Evolutionary conservation across 148 eudicot species (phyloP), one percentile per base, ranked within the genome.

Genomic region (Heliamphora exappendiculata): DNA sequence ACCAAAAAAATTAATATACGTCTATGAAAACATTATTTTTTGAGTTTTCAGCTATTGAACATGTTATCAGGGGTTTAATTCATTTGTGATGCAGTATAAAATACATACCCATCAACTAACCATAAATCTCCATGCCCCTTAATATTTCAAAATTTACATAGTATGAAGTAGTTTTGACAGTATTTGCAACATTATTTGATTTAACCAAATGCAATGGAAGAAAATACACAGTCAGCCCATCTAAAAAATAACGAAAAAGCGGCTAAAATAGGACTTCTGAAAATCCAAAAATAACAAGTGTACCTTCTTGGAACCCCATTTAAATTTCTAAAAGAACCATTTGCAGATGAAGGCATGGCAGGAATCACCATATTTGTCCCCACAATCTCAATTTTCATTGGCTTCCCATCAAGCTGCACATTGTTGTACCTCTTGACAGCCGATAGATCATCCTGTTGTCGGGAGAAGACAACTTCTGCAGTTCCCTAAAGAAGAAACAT

Each of bases 331-430:
- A 81, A 81, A 58, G 85, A 58, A 45, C 81, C 85, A 78, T 79
- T 79, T 33, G 80, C 59, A 65, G 69, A 59, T 14, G 88, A 80
- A 34, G 81, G 85, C 57, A 69, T 64, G 80, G 80, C 86, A 64
- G 87, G 83, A 79, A 87, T 29, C 0, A 74, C 78, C 63, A 89
- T 85, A 79, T 88, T 93, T 78, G 89, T 85, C 59, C 93, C 91
- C 67, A 91, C 90, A 58, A 93, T 80, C 79, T 91, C 98, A 73
- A 93, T 86, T 83, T 91, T 89, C 96, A 93, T 93, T 4, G 94
- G 94, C 83, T 93, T 93, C 28, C 94, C 98, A 78, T 93, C 98
- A 50, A 93, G 94, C 80, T 93, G 97, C 28, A 93, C 97, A 71
- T 91, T 88, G 78, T 93, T 89, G 78, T 91, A 93, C 84, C 87